These are phyloP conservation scores for Knoxia roxburghii DNA, from an alignment of 257 asterid genomes.

Conservation along the genomic window DNA sequence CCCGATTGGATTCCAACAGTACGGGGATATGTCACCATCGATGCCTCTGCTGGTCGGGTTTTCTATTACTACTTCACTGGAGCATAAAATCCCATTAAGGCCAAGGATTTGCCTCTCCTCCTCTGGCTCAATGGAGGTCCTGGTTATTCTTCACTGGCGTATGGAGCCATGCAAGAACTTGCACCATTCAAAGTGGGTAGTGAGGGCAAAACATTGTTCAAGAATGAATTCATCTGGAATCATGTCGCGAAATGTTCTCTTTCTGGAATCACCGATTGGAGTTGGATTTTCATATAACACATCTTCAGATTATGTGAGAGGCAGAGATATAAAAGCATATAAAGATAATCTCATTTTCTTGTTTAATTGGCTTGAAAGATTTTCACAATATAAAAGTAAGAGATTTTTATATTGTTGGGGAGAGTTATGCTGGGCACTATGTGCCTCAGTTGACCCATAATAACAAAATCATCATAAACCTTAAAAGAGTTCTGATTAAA, in stretches of 20 bases:
- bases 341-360: slow-evolving; percentile 48
- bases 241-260: slow-evolving; percentile 67
- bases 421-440: slow-evolving; percentile 79
- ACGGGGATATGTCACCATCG: slow-evolving; percentile 71
- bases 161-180: slow-evolving; percentile 89
- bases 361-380: slow-evolving; percentile 66
- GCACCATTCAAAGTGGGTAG: slow-evolving; percentile 82
- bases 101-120: slow-evolving; percentile 56
- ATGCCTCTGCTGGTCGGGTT: slow-evolving; percentile 57
- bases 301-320: slow-evolving; percentile 27
- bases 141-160: slow-evolving; percentile 87
- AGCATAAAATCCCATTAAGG: slow-evolving; percentile 32
- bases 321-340: slow-evolving; percentile 60
- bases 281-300: slow-evolving; percentile 85
- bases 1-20: slow-evolving; percentile 52
- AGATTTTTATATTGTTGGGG: slow-evolving; percentile 59
- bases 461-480: slow-evolving; percentile 45
- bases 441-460: slow-evolving; percentile 73
- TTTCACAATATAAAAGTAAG: slow-evolving; percentile 57
- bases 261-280: slow-evolving; percentile 81
- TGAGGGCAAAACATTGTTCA: slow-evolving; percentile 81
- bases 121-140: slow-evolving; percentile 99
- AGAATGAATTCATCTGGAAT: slow-evolving; percentile 67
- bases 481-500: slow-evolving; percentile 78
- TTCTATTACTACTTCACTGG: slow-evolving; percentile 64